Percentiles rank a stretch among this genome's conserved stretches.
phyloP scores from a whole-genome alignment of 2,329 filamentous ascomycete species.

The Hyphodiscus sp. region DNA sequence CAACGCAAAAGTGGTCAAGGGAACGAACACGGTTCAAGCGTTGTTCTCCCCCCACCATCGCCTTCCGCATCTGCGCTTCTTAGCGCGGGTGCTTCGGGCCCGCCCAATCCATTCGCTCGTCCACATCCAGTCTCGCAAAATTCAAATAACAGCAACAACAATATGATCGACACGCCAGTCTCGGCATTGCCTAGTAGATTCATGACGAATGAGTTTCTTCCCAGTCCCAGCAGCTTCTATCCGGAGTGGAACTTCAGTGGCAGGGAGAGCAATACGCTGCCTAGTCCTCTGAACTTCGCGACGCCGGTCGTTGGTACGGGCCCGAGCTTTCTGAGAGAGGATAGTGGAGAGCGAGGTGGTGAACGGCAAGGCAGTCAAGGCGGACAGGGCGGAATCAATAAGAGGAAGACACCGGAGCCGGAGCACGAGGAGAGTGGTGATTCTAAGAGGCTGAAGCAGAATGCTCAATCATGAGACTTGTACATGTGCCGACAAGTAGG shows the following conservation, averaged over 20 bases:
- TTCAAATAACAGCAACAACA: conserved; percentile 32
- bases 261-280: conserved; percentile 75
- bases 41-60: conserved; percentile 87
- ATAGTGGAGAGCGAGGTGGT: conserved; percentile 29
- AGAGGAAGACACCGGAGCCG: conserved; percentile 27
- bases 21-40: conserved; percentile 48
- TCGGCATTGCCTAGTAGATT: conserved; percentile 90
- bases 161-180: conserved; percentile 73
- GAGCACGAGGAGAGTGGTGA: conserved; percentile 21
- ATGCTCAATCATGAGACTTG: conserved; percentile 6
- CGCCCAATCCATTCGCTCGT: conserved; percentile 90
- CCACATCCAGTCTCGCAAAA: conserved; percentile 61
- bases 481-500: neutral
- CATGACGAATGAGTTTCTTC: conserved; percentile 78
- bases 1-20: conserved; percentile 22
- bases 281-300: conserved; percentile 87
- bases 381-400: conserved; percentile 1
- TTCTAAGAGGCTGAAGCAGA: conserved; percentile 24
- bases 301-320: conserved; percentile 65
- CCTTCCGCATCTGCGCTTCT: conserved; percentile 73
- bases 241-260: conserved; percentile 77
- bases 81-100: conserved; percentile 85
- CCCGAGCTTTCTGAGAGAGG: conserved; percentile 57
- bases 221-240: conserved; percentile 89
- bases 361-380: conserved; percentile 3